Evolutionary conservation across 495 filamentous ascomycete species (phyloP), one percentile per base, ranked within the genome.

Genomic region (Emericellopsis terricola): DNA sequence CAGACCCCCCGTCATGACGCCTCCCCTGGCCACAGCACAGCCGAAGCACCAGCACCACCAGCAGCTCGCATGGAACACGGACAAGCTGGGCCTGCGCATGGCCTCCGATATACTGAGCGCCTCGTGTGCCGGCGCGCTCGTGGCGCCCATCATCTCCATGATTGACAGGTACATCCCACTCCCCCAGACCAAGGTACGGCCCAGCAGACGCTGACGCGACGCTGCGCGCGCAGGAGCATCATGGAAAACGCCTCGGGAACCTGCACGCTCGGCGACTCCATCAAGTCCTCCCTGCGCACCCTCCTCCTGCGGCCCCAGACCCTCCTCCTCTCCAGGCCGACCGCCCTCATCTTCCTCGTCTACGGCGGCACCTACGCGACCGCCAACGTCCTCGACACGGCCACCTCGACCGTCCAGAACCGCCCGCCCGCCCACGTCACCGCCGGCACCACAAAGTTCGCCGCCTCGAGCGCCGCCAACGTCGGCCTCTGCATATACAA

Each of bases 241-340:
- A 93, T 94, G 56, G 85, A 94, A 57, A 93, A 94, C 59, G 81
- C 87, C 11, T 84, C 82, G 28, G 86, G 84, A 43, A 71, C 76
- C 36, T 65, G 67, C 41, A 66, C 78, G n/a, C 73, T 94, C 38
- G 53, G 55, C 30, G 50, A 57, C 31, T 86, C 80, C 30, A 58
- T 93, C 44, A 66, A 62, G 36, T 49, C 53, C 41, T 78, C 77
- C 23, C 50, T 89, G 33, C 53, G 47, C 6, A 62, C 66, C 19
- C 68, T 94, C 45, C 28, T 91, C 42, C 47, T 60, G 16, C 63
- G 65, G n/a, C 87, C 87, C 0, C 70, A 72, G 39, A 48, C 44
- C 28, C 73, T 89, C 60, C 52, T 94, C 50, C 57, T 78, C 54
- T 78, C 78, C 33, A 78, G 72, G 19, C 86, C 87, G 7, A 87